phyloP scores from a whole-genome alignment of 2,329 filamentous ascomycete genomes.

The Macroventuria anomochaeta region DNA sequence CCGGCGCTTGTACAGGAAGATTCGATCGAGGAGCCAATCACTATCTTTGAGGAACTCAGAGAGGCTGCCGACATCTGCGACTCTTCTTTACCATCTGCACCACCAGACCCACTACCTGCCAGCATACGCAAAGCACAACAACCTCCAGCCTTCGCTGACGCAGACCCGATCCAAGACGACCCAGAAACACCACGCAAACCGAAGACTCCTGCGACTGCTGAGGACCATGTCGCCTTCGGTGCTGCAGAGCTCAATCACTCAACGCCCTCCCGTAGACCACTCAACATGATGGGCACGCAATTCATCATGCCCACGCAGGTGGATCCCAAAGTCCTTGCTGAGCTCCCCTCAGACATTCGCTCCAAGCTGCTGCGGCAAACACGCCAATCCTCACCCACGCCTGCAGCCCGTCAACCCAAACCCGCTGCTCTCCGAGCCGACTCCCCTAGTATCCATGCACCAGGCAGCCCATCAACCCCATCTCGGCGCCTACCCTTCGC shows the following conservation, averaged over 20 bases:
- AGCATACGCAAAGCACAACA: slow-evolving; percentile 24
- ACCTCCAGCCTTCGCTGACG: slow-evolving; percentile 25
- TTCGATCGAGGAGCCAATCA: slow-evolving; percentile 1
- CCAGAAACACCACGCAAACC: slow-evolving; percentile 49
- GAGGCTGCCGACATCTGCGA: slow-evolving; percentile 10
- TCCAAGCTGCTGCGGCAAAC: slow-evolving; percentile 66
- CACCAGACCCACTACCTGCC: not conserved
- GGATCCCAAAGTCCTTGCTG: slow-evolving; percentile 80
- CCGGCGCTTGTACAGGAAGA: not conserved
- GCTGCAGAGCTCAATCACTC: slow-evolving; percentile 43
- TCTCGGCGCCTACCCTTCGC: slow-evolving; percentile 32
- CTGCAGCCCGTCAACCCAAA: slow-evolving; percentile 14
- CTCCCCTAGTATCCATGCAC: not conserved
- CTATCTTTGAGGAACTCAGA: slow-evolving; percentile 8
- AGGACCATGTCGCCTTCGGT: slow-evolving; percentile 49
- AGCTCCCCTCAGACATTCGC: slow-evolving; percentile 83
- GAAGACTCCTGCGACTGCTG: slow-evolving; percentile 25
- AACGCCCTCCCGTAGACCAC: slow-evolving; percentile 66
- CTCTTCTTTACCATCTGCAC: slow-evolving; percentile 3
- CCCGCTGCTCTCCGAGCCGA: not conserved
- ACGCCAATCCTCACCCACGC: slow-evolving; percentile 39
- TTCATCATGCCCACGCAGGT: slow-evolving; percentile 87
- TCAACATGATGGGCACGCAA: slow-evolving; percentile 86
- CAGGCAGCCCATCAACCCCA: slow-evolving; percentile 19
- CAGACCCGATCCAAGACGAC: slow-evolving; percentile 57